phyloP scores from a whole-genome alignment of 2,329 filamentous ascomycete genomes.

The Diplodia scrobiculata region DNA sequence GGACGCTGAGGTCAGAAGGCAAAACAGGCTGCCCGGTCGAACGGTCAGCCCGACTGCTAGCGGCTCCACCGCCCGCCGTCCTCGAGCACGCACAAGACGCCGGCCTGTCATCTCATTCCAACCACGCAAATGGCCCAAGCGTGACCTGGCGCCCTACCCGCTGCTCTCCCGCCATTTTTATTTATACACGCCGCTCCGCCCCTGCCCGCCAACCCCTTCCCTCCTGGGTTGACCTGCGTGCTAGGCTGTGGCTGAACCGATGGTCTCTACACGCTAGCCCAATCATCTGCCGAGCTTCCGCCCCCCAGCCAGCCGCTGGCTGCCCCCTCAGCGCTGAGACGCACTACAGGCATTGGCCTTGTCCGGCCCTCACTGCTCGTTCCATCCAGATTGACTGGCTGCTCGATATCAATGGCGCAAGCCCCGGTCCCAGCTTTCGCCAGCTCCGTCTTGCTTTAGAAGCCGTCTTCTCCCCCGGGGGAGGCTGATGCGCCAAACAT shows the following conservation, averaged over 20 bases:
- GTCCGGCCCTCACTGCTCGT: slow-evolving; percentile 9
- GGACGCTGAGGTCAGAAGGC: neutral
- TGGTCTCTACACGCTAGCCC: neutral
- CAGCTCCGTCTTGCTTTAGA: neutral
- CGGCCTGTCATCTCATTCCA: slow-evolving; percentile 22
- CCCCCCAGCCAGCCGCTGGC: neutral
- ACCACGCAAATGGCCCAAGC: slow-evolving; percentile 4
- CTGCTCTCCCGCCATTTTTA: slow-evolving; percentile 17
- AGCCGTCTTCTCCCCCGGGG: neutral
- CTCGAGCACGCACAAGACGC: slow-evolving; percentile 17
- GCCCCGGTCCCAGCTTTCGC: slow-evolving; percentile 1
- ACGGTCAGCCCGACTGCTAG: neutral
- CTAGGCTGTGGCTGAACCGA: slow-evolving; percentile 2
- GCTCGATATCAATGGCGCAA: slow-evolving; percentile 15
- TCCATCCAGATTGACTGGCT: slow-evolving; percentile 19
- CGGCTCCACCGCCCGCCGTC: slow-evolving; percentile 19
- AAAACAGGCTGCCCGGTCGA: neutral
- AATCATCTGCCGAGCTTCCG: neutral
- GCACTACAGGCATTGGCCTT: slow-evolving; percentile 8
- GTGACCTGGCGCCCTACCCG: slow-evolving; percentile 6
- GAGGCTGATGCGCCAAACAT: slow-evolving; percentile 10
- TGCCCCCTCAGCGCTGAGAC: slow-evolving; percentile 2
- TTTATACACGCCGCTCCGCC: slow-evolving; percentile 12
- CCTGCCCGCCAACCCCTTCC: neutral
- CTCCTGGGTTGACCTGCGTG: neutral